Percentiles rank a stretch among this genome's conserved stretches.
phyloP scores from a whole-genome alignment of 768 basidiomycete species.

The Filobasidium wieringae region DNA sequence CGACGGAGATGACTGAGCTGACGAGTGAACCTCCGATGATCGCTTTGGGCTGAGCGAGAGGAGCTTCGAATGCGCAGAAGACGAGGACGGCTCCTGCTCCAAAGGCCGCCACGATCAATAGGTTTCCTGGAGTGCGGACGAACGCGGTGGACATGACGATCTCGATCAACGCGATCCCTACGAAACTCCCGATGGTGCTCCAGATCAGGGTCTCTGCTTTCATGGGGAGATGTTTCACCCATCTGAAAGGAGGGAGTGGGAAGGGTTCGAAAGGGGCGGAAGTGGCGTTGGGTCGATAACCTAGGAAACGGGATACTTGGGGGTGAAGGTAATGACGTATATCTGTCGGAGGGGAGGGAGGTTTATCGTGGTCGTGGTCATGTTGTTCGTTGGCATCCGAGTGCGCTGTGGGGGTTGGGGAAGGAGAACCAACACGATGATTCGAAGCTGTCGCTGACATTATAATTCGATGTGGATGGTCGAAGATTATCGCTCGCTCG shows the following conservation, averaged over 20 bases:
- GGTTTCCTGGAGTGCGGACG: conserved; percentile 8
- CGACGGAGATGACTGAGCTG: conserved; percentile 18
- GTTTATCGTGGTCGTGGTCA: too few species aligned
- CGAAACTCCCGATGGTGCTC: conserved; percentile 19
- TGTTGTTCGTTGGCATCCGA: too few species aligned
- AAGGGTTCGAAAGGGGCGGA: conserved; percentile 17
- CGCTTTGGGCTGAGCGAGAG: conserved; percentile 25
- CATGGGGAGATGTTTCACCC: conserved; percentile 16
- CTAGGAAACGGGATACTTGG: conserved; percentile 14
- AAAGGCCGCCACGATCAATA: conserved; percentile 25
- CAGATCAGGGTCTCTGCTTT: conserved; percentile 23
- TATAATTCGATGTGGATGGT: too few species aligned
- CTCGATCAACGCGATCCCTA: conserved; percentile 22
- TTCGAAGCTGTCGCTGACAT: too few species aligned
- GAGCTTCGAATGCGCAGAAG: conserved; percentile 21
- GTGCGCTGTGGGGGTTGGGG: too few species aligned
- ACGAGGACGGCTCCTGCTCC: conserved; percentile 25
- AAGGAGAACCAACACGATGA: too few species aligned
- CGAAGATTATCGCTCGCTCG: too few species aligned
- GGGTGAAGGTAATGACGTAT: conserved; percentile 12
- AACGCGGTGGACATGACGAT: conserved; percentile 12
- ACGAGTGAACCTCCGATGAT: conserved; percentile 20
- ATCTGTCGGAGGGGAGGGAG: conserved; percentile 4
- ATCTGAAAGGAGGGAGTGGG: conserved; percentile 19
- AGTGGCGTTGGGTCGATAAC: conserved; percentile 8